Evolutionary conservation across 148 eudicot genomes (phyloP).

Genomic region (Diospyros kaki): DNA sequence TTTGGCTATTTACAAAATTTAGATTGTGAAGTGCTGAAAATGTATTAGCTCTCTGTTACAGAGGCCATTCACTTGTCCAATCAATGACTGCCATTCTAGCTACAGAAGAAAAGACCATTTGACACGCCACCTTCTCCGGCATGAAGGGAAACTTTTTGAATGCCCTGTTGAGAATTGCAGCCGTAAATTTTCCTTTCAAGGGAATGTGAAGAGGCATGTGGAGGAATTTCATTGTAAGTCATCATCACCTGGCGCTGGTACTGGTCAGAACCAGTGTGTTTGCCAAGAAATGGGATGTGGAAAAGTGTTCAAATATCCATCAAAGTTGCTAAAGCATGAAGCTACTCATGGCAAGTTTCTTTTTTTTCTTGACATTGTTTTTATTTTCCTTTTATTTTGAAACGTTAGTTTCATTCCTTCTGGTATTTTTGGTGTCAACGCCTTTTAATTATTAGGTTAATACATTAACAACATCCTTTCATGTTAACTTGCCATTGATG

Average conservation of each 20-base stretch:
- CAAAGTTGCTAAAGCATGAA: conserved; percentile 59
- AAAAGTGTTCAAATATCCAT: conserved; percentile 67
- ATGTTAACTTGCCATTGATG: not conserved
- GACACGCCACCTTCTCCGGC: too few species aligned
- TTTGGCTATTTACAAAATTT: not conserved
- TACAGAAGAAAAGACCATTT: too few species aligned
- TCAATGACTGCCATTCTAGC: conserved; percentile 70
- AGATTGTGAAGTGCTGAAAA: not conserved
- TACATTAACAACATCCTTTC: too few species aligned
- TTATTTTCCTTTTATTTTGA: not conserved
- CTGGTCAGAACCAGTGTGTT: too few species aligned
- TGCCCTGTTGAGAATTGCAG: too few species aligned
- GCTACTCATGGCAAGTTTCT: conserved; percentile 66
- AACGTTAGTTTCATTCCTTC: not conserved
- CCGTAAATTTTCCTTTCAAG: too few species aligned
- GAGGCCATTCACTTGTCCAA: conserved; percentile 75
- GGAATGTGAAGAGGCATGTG: too few species aligned
- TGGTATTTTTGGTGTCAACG: not conserved
- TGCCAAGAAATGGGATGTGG: conserved; percentile 84
- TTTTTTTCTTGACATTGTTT: not conserved
- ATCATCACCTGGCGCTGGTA: too few species aligned
- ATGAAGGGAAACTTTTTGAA: too few species aligned
- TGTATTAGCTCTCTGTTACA: conserved; percentile 24
- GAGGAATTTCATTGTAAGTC: too few species aligned
- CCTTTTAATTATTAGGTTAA: not conserved